A percentile compares a stretch with the other conserved stretches of the same genome.
Conservation (phyloP, 2,329 filamentous ascomycete genomes). For the Blastomyces gilchristii region DNA sequence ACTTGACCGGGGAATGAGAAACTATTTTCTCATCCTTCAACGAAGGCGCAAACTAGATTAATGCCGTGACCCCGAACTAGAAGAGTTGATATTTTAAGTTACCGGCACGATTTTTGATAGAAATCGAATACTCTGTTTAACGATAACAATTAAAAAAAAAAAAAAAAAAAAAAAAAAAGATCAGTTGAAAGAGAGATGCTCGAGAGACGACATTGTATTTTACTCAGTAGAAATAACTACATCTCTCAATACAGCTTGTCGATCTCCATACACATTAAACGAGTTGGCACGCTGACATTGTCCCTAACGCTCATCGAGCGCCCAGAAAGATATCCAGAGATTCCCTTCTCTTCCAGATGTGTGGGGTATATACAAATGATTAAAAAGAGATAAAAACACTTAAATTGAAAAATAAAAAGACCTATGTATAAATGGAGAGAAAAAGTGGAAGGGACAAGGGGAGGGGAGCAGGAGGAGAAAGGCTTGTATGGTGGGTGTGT, state of each 20-base stretch:
- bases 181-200: not conserved
- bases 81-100: not conserved
- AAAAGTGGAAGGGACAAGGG: not conserved
- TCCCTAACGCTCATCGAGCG: not conserved
- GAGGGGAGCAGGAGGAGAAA: not conserved
- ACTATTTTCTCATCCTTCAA: not conserved
- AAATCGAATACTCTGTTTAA: not conserved
- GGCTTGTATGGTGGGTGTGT: not conserved
- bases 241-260: not conserved
- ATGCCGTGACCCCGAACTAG: not conserved
- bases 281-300: not conserved
- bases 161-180: not conserved
- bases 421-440: not conserved
- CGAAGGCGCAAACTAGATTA: not conserved
- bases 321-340: not conserved
- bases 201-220: not conserved
- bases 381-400: not conserved
- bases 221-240: not conserved
- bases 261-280: not conserved
- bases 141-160: not conserved
- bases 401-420: not conserved
- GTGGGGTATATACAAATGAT: not conserved
- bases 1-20: not conserved
- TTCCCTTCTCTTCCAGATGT: not conserved
- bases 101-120: not conserved